Evolutionary conservation across 192 early-diverging fungal genomes (phyloP), one percentile per base, ranked within the genome.

Genomic region (Coemansia sp.): DNA sequence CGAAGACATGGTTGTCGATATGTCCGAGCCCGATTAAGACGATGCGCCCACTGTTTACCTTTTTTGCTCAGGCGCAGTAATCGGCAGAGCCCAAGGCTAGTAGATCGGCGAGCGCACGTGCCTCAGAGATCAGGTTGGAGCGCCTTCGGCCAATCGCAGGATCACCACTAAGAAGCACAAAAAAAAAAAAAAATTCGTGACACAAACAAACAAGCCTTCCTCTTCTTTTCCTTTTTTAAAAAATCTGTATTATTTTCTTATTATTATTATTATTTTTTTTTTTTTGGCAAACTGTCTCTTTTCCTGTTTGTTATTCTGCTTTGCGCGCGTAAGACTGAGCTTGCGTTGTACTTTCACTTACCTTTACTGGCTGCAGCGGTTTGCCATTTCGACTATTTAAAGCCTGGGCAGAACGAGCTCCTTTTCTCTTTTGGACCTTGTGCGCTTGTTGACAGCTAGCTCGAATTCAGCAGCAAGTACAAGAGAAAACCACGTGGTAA

Each of bases 91-190:
- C 8, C 9, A 40, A 40, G 41, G 41, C 41, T 14, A 43, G 49
- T 32, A 53, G 11, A 20, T 3, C 24, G 22, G 1, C 22, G 46
- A 11, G 49, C 7, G 14, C 49, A 53, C 49, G 49, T 53, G 49
- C 49, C 49, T 53, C 49, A 24, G n/a, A 14, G 49, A 53, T 53
- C 49, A 53, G 9, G 27, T 31, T 53, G 29, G 49, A 32, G 49
- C 27, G 49, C 27, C 49, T 29, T 38, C 37, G 35, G 62, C 64
- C 64, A 65, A 65, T 65, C 64, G 17, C 53, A n/a, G 31, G 64
- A 65, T 65, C 53, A 65, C 40, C 64, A 19, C 25, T 4, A 27
- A 43, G 15, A 9, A n/a, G 11, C n/a, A 5, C 27, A 53, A 57
- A 22, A 53, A 57, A 36, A 53, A 53, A 51, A n/a, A 49, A 49